Evolutionary conservation across 345 rosid genomes (phyloP).

Genomic region (Firmiana major): DNA sequence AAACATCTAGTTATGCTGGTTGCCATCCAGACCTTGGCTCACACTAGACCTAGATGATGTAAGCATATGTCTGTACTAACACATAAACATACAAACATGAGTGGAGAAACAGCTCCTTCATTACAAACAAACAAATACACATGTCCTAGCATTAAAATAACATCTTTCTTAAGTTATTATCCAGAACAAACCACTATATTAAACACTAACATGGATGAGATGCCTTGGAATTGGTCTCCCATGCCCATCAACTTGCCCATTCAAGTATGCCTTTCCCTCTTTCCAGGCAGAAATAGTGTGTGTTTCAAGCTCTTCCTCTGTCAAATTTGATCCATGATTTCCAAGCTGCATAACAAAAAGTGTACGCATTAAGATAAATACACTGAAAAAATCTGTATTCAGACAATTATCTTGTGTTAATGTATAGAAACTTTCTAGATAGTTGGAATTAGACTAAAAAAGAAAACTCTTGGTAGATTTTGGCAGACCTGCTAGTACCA

Average conservation of each 20-base stretch:
- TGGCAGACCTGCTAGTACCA: constrained; percentile 2
- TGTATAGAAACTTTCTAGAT: background rate
- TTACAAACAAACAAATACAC: background rate
- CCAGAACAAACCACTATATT: background rate
- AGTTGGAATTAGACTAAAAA: background rate
- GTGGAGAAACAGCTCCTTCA: background rate
- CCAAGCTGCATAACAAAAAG: constrained; percentile 46
- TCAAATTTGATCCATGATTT: constrained; percentile 64
- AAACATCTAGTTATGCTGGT: background rate
- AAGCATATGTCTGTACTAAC: background rate
- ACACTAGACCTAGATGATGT: background rate
- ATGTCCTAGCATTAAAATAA: background rate
- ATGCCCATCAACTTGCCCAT: constrained; percentile 37
- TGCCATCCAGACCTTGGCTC: background rate
- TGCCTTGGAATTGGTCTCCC: constrained; percentile 43
- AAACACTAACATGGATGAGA: constrained; percentile 54
- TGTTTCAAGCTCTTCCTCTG: constrained; percentile 79
- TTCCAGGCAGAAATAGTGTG: constrained; percentile 64
- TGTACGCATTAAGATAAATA: constrained; percentile 5
- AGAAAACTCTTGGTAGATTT: background rate
- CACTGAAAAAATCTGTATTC: background rate
- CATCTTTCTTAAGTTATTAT: background rate
- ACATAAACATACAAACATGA: background rate
- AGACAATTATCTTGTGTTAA: background rate
- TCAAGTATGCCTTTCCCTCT: constrained; percentile 41